Evolutionary conservation across 805 yeast genomes (phyloP), one percentile per base, ranked within the genome.

Genomic region (Monosporozyma siamensis): DNA sequence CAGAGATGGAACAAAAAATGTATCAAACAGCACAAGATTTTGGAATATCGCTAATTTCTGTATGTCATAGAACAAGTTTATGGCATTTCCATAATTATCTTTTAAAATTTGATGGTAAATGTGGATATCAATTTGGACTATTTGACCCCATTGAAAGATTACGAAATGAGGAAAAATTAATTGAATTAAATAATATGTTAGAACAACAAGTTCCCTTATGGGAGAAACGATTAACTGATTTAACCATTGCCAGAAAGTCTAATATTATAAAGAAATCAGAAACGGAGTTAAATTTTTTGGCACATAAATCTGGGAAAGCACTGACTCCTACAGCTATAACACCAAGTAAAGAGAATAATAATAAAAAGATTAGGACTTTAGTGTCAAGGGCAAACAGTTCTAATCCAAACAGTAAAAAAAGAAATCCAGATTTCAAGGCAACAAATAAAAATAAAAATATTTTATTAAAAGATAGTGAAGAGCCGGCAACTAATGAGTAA

Each of bases 51-150:
- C 72, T 89, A 15, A 66, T 89, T 30, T 86, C 95, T 0, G 97
- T 89, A 8, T 92, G 95, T 39, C 97, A 89, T 63, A 71, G 97
- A 49, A 82, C 95, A 3, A 85, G 94, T 5, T 67, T 89, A 48
- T 89, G 96, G 96, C 84, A 84, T 60, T 89, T 86, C 68, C 97
- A 89, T 62, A 75, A 81, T 48, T 74, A 77, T 52, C 74, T 89
- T 44, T 69, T 89, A 49, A 88, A 87, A 60, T 86, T 89, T 56
- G 89, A 82, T 55, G 94, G 94, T n/a, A 75, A 77, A 54, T 90
- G 90, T 2, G 77, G 78, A 6, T 84, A 80, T 54, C 59, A 71
- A 15, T 77, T 77, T 57, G 69, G 70, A 4, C 71, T 72, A 48
- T 74, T 89, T 42, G 78, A 88, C 61, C 89, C 95, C 4, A 72